phyloP scores from a whole-genome alignment of 345 rosid genomes.

The Brassica incana region DNA sequence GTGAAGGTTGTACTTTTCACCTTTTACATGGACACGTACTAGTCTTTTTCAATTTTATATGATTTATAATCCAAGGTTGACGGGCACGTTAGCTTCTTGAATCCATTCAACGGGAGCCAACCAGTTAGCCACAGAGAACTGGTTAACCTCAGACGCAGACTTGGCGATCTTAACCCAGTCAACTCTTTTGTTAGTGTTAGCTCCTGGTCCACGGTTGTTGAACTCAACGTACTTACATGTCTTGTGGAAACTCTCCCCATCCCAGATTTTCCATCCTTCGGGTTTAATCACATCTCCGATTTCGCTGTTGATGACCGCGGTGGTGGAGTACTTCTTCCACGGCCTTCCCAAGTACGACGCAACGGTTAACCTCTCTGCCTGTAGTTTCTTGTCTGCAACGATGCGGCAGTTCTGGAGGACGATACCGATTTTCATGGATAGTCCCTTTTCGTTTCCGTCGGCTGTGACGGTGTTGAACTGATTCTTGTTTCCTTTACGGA shows the following conservation, averaged over 20 bases:
- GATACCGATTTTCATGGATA: background rate
- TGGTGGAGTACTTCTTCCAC: background rate
- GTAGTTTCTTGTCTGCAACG: background rate
- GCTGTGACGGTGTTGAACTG: background rate
- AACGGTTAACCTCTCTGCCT: background rate
- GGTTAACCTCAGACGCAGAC: background rate
- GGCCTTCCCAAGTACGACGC: background rate
- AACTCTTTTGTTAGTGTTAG: background rate
- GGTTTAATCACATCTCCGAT: background rate
- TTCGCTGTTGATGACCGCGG: background rate
- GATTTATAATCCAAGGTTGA: background rate
- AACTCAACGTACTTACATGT: background rate
- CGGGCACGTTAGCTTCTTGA: background rate
- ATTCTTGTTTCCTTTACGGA: background rate
- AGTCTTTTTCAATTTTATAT: background rate
- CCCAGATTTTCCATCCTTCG: background rate
- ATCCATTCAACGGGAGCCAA: background rate
- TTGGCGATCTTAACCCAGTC: background rate
- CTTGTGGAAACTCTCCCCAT: background rate
- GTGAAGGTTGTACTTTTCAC: background rate
- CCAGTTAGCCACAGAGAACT: background rate
- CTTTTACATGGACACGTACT: background rate
- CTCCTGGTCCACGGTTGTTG: constrained; percentile 4
- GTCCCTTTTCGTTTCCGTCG: background rate
- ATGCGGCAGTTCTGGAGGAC: background rate